Evolutionary conservation across 805 yeast species (phyloP), one percentile per base, ranked within the genome.

Genomic region (Soucietia sequanensis): DNA sequence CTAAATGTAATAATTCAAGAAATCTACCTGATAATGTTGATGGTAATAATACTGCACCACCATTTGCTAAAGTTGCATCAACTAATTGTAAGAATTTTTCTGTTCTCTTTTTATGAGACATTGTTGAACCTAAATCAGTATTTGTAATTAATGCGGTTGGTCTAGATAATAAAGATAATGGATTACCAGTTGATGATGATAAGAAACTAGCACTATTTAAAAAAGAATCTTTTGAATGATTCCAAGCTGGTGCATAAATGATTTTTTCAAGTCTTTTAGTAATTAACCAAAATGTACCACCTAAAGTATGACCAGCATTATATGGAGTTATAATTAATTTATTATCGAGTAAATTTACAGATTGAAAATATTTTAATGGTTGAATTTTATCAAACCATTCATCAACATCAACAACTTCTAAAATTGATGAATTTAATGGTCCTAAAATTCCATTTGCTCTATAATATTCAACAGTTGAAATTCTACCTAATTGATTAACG

Each of bases 191-290:
- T 3, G 56, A 33, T 8, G 55, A 27, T 4, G 58, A 48, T n/a
- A 58, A 46, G 36, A 58, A 57, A 24, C 56, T 48, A 16, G 64
- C 64, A 37, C 56, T 50, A 38, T 82, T 84, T 34, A 93, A 62
- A 47, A 89, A 89, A 0, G 86, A 75, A 52, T 91, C 98, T 44
- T 80, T 80, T 1, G 97, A 81, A 54, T 93, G 98, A 56, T 90
- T 91, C 98, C 98, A 93, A 29, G 84, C 79, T 2, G 93, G 89
- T 0, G 96, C 95, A 57, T 88, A 87, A 2, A 91, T 67, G n/a
- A 90, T 65, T 43, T 82, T 82, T 46, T 91, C 97, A 12, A 81
- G 75, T 41, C 83, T 80, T 37, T 81, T 80, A 29, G 75, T 72
- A 8, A 91, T 57, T 23, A 81, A 65, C 97, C 97, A 90, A 30